These are phyloP conservation scores for Populus davidiana DNA, from an alignment of 345 rosid species.

Conservation along the genomic window DNA sequence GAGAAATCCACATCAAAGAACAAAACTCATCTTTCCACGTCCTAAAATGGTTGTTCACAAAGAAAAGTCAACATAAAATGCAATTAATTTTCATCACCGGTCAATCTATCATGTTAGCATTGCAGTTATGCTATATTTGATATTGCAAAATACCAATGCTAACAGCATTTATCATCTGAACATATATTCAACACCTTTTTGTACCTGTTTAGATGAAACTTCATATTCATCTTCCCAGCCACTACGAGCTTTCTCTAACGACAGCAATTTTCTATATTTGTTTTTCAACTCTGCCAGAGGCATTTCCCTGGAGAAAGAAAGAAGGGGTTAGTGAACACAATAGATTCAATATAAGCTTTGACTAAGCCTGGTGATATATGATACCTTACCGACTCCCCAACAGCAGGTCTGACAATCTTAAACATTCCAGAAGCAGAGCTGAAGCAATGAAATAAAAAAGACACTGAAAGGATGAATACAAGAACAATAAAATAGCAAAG, in stretches of 20 bases:
- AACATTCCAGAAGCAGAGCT: conserved; percentile 77
- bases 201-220: conserved; percentile 90
- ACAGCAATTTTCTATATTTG: conserved; percentile 71
- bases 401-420: conserved; percentile 88
- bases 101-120: background rate
- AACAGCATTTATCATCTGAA: background rate
- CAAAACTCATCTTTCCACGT: background rate
- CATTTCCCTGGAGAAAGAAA: conserved; percentile 66
- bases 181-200: background rate
- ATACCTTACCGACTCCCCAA: conserved; percentile 93
- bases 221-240: conserved; percentile 99
- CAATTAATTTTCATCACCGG: background rate
- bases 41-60: background rate
- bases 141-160: background rate
- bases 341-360: conserved; percentile 5
- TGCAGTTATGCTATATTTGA: background rate
- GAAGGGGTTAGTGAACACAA: conserved; percentile 7
- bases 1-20: background rate
- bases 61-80: background rate
- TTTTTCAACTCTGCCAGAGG: conserved; percentile 67
- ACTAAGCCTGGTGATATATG: conserved; percentile 7
- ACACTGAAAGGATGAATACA: background rate
- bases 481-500: background rate
- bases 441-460: conserved; percentile 15
- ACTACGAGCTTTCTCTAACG: conserved; percentile 64